Conservation (phyloP, 2,329 filamentous ascomycete species). For the Fusarium subtropicale region DNA sequence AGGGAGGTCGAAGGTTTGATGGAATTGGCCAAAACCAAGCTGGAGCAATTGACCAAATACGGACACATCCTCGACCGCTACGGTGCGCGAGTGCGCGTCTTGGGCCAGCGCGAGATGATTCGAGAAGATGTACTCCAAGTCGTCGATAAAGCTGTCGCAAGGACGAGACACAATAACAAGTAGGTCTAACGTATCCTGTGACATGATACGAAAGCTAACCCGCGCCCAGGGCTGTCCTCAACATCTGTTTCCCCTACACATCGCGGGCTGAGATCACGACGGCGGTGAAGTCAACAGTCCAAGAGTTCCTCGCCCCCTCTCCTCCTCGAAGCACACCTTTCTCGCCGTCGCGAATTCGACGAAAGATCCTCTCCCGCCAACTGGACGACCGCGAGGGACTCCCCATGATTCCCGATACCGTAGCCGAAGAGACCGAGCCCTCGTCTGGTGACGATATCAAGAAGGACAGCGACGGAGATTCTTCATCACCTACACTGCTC, state of each 20-base stretch:
- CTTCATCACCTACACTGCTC: conserved; percentile 70
- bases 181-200: conserved; percentile 52
- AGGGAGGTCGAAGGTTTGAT: conserved; percentile 97
- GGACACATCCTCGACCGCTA: conserved; percentile 94
- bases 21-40: conserved; percentile 96
- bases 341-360: conserved; percentile 86
- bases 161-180: conserved; percentile 89
- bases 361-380: conserved; percentile 82
- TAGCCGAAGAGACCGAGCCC: conserved; percentile 54
- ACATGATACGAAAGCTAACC: conserved; percentile 21
- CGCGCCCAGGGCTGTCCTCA: conserved; percentile 68
- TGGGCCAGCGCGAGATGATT: conserved; percentile 86
- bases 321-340: conserved; percentile 77
- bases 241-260: conserved; percentile 98
- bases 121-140: conserved; percentile 89
- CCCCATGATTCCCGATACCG: conserved; percentile 62
- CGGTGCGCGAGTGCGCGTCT: conserved; percentile 84
- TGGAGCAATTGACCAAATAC: conserved; percentile 91
- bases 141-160: conserved; percentile 84
- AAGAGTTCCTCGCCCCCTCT: conserved; percentile 83
- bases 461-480: conserved; percentile 64
- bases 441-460: conserved; percentile 60
- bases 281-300: conserved; percentile 86
- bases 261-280: conserved; percentile 95
- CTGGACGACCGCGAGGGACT: conserved; percentile 61